Base-by-base conservation (phyloP, 257 asterid species). In the Coffea eugenioides region DNA sequence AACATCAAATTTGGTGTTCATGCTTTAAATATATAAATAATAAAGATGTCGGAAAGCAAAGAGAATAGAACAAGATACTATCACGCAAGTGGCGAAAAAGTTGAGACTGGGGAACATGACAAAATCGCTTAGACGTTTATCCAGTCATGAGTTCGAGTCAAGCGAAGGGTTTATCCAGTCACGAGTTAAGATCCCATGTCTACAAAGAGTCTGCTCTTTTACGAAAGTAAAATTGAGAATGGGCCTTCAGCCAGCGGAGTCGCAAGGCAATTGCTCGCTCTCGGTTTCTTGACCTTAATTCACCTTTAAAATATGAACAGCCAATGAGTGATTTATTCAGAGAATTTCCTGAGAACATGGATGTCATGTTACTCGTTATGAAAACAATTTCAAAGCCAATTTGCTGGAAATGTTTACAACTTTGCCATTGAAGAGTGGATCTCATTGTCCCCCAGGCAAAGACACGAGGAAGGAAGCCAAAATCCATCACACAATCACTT, bases 401-500 rank as follows among this genome's bases (percentile, higher is more conserved):
- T 21, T 21, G 54, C 69, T 14, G 78, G 49, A 71, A 51, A 81
- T 59, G 74, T 81, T 76, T 76, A 76, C 80, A 76, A n/a, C 74
- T 81, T 77, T 77, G 78, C 84, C 81, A 61, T 49, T 71, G 11
- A 80, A 81, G 74, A 72, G 66, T 61, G 13, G 56, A 64, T 57
- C 69, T 82, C 85, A 79, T 83, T 73, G 71, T 49, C 48, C 77
- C 82, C 85, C 83, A 68, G 83, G 86, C 82, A 86, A 45, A 85
- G 83, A 80, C 84, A 77, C 75, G 79, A 79, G 80, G 84, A 77
- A 76, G 81, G 84, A 77, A 76, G 81, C 88, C 86, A 80, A 80
- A 77, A 85, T 80, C 86, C 88, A 83, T 79, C 92, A 91, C 91
- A 85, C 89, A 79, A 73, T 77, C 71, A 71, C 78, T 80, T 79